Conservation (phyloP, 148 eudicot species). For the Rhododendron williamsianum region DNA sequence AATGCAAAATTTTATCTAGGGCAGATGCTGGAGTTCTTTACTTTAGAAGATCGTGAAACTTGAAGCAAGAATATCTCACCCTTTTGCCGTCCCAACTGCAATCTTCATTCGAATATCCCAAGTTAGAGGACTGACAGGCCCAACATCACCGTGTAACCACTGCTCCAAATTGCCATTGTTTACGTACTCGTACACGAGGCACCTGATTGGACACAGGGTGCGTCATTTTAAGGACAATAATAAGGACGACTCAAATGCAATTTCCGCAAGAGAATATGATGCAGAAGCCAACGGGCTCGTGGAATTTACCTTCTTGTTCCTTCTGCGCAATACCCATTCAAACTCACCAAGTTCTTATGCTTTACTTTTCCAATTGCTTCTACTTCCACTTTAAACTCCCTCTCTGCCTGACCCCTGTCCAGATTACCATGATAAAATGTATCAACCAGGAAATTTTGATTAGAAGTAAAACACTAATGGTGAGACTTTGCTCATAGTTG, state of each 20-base stretch:
- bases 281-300: not conserved
- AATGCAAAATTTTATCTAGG: not conserved
- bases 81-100: conserved; percentile 91
- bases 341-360: conserved; percentile 90
- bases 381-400: conserved; percentile 95
- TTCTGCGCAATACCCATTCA: conserved; percentile 85
- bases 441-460: not conserved
- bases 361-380: conserved; percentile 97
- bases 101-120: conserved; percentile 87
- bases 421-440: not conserved
- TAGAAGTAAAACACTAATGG: not conserved
- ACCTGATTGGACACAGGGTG: conserved; percentile 36
- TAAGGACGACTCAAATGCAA: not conserved
- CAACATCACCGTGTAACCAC: conserved; percentile 95
- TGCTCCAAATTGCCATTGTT: conserved; percentile 95
- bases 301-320: conserved; percentile 67
- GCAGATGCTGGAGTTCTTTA: not conserved
- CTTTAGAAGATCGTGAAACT: not conserved
- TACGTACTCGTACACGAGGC: conserved; percentile 84
- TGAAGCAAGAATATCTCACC: conserved; percentile 36
- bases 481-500: not conserved
- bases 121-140: conserved; percentile 70
- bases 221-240: not conserved
- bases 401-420: conserved; percentile 92
- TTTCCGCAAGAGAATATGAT: not conserved